Percentiles rank a stretch among this genome's conserved stretches.
Conservation (phyloP, 2,329 filamentous ascomycete genomes). For the Orbilia javanica region DNA sequence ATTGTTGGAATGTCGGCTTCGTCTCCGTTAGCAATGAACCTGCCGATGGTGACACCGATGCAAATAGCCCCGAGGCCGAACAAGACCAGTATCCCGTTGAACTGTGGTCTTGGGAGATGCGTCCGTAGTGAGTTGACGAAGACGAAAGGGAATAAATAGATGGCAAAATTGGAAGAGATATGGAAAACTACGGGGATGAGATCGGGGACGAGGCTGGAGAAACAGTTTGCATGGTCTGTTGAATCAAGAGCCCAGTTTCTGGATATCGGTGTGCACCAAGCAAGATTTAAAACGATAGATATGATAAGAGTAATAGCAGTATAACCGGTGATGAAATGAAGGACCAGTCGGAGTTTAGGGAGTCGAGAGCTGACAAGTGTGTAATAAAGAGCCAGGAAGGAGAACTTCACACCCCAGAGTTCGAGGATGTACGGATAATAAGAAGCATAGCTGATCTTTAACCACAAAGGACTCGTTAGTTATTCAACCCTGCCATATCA, state of each 20-base stretch:
- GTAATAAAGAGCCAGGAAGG: conserved; percentile 48
- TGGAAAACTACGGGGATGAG: conserved; percentile 44
- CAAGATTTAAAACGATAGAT: conserved; percentile 38
- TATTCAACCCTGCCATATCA: not conserved
- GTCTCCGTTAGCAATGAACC: conserved; percentile 28
- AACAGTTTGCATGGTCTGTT: conserved; percentile 1
- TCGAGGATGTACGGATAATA: conserved; percentile 47
- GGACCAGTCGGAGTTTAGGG: conserved; percentile 25
- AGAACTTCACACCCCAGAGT: conserved; percentile 55
- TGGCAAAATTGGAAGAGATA: conserved; percentile 51
- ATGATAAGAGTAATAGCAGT: conserved; percentile 32
- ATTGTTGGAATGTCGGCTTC: conserved; percentile 25
- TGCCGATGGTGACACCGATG: conserved; percentile 45
- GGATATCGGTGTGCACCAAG: conserved; percentile 47
- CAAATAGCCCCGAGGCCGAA: conserved; percentile 41
- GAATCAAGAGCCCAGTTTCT: conserved; percentile 21
- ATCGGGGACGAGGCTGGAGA: conserved; percentile 13
- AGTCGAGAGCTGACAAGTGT: conserved; percentile 28
- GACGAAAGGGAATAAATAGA: conserved; percentile 39
- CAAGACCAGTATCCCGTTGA: conserved; percentile 18
- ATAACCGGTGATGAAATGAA: conserved; percentile 45
- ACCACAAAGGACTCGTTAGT: not conserved
- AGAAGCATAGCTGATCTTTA: conserved; percentile 35
- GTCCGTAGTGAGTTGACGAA: conserved; percentile 37
- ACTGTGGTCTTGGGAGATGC: conserved; percentile 24